Evolutionary conservation across 345 rosid genomes (phyloP), one percentile per base, ranked within the genome.

Genomic region (Trapa bicornis): DNA sequence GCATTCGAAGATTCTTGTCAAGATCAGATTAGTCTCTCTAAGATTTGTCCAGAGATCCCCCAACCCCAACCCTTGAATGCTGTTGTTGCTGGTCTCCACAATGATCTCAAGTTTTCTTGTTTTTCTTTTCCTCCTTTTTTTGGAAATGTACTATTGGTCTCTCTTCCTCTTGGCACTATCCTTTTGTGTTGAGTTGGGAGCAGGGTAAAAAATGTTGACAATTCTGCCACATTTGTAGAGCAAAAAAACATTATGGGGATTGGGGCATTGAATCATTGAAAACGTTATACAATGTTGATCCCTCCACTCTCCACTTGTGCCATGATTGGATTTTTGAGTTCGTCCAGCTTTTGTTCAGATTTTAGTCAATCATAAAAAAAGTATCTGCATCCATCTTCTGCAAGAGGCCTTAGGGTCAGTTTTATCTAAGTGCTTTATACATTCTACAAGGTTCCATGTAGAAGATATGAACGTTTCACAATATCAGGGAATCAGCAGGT

Each of bases 21-120:
- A 29, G 17, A 54, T 54, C 60, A 54, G 29, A 7, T 8, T 9
- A 16, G 8, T 54, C 11, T n/a, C 60, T 8, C 11, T 54, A 17
- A n/a, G 29, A 58, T 58, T 58, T 58, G 63, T 58, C 63, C 63
- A 58, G 38, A 58, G 33, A 58, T 33, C 63, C 35, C 35, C 63
- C 38, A 58, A 33, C 35, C 35, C 63, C 38, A 58, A 33, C 37
- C 63, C 63, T 32, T 16, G 37, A 32, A 32, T 58, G 63, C 63
- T 58, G 61, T 32, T 57, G 61, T 32, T 57, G 63, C 63, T 33
- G 37, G 37, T 35, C 63, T 58, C 38, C 63, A 58, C 16, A 32
- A 37, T 11, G 37, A 35, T 58, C 37, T 38, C 35, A 58, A 58
- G 5, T 58, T 58, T 13, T 58, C 38, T 58, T 58, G 2, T 3